Base-by-base conservation (phyloP, 164 flowering plant genomes). In the Nymphaea colorata region DNA sequence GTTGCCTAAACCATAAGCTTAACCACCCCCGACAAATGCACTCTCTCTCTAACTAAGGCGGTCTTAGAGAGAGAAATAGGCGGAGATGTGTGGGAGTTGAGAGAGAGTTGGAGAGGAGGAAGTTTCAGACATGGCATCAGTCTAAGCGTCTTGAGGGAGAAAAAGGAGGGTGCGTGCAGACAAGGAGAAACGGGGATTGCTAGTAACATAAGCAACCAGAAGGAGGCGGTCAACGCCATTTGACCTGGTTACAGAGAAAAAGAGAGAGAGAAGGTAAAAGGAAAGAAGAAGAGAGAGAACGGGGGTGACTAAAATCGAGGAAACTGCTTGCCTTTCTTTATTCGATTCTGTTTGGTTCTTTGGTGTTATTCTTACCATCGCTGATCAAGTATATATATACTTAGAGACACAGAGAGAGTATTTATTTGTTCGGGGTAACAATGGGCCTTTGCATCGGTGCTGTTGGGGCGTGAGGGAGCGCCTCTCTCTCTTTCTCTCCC, bases 231-330 rank as follows among this genome's bases (percentile, higher is more conserved):
- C 57, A 51, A 51, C 55, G 2, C 7, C 11, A 55, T 43, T 16
- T 6, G 3, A 17, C 68, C 36, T 15, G 18, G 68, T 61, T 61
- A 17, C 64, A 47, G 10, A n/a, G 41, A 44, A 10, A 18, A 6
- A 43, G 53, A 7, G 2, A 43, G 6, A 7, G 61, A 2, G 53
- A 36, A 14, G 69, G 64, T 62, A 25, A 43, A 60, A 64, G 44
- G 42, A 45, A 73, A 73, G 68, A 77, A 68, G 62, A 75, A 44
- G 5, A 66, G 73, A 18, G 70, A 2, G 71, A 68, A 45, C 12
- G 15, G 61, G 4, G 3, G 14, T 4, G 43, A 64, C 36, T 25
- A 25, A 25, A 25, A 25, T 25, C 36, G 36, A 25, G 36, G 36
- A 25, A 25, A 25, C 36, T 25, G 1, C 36, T 25, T 25, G 36